Evolutionary conservation across 129 eudicot genomes (phyloP).

Genomic region (Gnaphalium uliginosum): DNA sequence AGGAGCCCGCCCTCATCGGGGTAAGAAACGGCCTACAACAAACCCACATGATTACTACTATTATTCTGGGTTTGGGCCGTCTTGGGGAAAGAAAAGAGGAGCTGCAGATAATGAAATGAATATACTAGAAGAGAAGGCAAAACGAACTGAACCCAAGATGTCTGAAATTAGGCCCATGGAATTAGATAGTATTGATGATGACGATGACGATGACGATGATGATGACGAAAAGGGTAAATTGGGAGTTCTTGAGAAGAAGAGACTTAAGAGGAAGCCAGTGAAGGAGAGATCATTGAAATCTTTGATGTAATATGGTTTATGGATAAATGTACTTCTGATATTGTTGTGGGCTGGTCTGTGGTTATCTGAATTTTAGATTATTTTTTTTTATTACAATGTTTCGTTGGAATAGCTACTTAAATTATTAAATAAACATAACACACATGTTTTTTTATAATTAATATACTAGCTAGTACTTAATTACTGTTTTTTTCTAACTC

Average conservation of each 20-base stretch:
- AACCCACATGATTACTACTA: conserved; percentile 57
- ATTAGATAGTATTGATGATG: not conserved
- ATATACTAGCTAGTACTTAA: too few species aligned
- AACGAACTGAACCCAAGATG: not conserved
- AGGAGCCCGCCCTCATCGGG: not conserved
- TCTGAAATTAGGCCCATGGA: conserved; percentile 8
- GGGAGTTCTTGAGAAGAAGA: not conserved
- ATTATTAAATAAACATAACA: too few species aligned
- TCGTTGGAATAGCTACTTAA: too few species aligned
- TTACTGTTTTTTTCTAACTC: too few species aligned
- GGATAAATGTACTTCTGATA: not conserved
- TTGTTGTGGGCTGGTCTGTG: not conserved
- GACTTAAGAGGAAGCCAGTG: conserved; percentile 39
- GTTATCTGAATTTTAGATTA: not conserved
- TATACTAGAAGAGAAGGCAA: conserved; percentile 12
- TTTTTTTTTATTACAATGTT: too few species aligned
- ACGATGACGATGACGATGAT: conserved; percentile 4
- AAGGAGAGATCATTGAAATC: conserved; percentile 70
- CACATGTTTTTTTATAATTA: too few species aligned
- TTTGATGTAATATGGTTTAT: conserved; percentile 30
- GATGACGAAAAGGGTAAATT: not conserved
- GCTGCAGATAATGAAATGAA: conserved; percentile 1
- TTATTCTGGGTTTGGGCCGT: conserved; percentile 85
- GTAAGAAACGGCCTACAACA: conserved; percentile 2
- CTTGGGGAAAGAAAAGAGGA: conserved; percentile 79